Conservation (phyloP, 805 yeast genomes). For the Vanderwaltozyma verrucispora region DNA sequence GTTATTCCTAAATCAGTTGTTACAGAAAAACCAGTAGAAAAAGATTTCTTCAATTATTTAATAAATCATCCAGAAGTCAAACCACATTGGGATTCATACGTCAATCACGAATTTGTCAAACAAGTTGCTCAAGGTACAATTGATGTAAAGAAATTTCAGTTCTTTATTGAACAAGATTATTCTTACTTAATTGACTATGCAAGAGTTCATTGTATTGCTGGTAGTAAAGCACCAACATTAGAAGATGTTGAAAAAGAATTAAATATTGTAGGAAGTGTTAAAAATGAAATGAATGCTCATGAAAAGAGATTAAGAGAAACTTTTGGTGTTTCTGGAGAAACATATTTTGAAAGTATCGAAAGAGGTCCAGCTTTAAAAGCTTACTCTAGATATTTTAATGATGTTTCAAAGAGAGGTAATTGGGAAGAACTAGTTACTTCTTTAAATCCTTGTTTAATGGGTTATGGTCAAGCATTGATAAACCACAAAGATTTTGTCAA, state of each 20-base stretch:
- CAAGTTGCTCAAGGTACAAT: conserved; percentile 43
- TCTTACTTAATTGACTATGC: conserved; percentile 61
- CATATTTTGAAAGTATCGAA: conserved; percentile 35
- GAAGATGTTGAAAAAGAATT: conserved; percentile 42
- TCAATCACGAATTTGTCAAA: conserved; percentile 51
- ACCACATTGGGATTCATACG: conserved; percentile 48
- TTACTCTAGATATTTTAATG: conserved; percentile 50
- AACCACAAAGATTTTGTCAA: conserved; percentile 27
- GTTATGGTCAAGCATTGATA: conserved; percentile 50
- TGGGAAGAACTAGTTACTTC: conserved; percentile 60
- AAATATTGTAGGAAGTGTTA: conserved; percentile 40
- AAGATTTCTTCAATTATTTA: conserved; percentile 39
- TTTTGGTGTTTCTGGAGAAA: conserved; percentile 31
- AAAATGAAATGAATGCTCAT: conserved; percentile 48
- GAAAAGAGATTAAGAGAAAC: conserved; percentile 36
- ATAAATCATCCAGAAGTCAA: conserved; percentile 44
- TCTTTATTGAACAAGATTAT: conserved; percentile 50
- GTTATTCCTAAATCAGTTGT: conserved; percentile 4
- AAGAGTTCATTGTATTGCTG: conserved; percentile 52
- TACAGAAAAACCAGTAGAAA: neutral
- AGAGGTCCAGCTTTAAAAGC: conserved; percentile 49
- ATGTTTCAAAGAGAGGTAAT: conserved; percentile 43
- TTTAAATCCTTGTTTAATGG: conserved; percentile 65
- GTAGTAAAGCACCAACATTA: conserved; percentile 48
- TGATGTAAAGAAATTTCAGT: conserved; percentile 39